These are phyloP conservation scores for Erodium maritimum DNA, from an alignment of 345 rosid species.

Conservation along the genomic window DNA sequence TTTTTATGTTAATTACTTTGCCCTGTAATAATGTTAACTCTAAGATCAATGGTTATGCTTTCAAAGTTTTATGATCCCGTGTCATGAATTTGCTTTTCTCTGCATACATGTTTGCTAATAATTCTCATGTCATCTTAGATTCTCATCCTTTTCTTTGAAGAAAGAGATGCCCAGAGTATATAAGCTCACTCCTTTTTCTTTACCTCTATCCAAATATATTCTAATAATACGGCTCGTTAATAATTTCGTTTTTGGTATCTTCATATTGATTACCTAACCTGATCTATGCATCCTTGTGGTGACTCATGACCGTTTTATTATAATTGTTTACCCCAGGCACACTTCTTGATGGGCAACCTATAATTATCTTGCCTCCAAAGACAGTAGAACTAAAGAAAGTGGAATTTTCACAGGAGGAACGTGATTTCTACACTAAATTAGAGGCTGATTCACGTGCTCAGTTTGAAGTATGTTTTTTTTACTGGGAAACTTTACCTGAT, in stretches of 20 bases:
- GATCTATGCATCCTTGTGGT: not conserved
- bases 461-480: conserved; percentile 44
- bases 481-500: not conserved
- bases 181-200: not conserved
- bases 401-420: conserved; percentile 75
- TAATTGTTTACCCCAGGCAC: conserved; percentile 37
- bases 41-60: not conserved
- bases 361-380: conserved; percentile 75
- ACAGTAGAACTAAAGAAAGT: conserved; percentile 59
- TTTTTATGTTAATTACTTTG: not conserved
- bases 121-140: not conserved
- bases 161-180: not conserved
- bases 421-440: conserved; percentile 66
- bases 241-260: too few relatives aligned
- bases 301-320: conserved; percentile 5
- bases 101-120: not conserved
- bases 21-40: not conserved
- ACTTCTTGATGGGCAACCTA: conserved; percentile 80
- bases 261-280: too few relatives aligned
- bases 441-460: conserved; percentile 83
- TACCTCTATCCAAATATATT: not conserved
- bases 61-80: not conserved
- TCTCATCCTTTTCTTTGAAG: not conserved
- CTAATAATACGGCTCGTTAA: too few relatives aligned
- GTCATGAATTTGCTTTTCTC: conserved; percentile 3